Base-by-base conservation (phyloP, 805 yeast genomes). In the Candida bentonensis region DNA sequence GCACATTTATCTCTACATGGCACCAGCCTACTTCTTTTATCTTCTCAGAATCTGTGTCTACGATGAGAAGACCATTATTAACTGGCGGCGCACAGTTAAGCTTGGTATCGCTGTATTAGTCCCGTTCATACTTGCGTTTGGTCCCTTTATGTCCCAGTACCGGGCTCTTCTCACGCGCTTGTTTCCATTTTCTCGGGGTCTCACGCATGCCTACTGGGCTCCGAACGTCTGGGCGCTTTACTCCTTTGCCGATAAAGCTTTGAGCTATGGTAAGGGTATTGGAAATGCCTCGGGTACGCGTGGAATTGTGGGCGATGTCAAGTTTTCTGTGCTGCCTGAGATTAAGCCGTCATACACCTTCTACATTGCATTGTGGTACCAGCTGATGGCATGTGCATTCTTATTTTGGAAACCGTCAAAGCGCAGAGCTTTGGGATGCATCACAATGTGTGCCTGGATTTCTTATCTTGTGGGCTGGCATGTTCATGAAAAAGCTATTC, bases 201-300 rank as follows among this genome's bases (percentile, higher is more conserved):
- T 92, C 28, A 92, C 96, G 3, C 98, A 92, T 63, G 96, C 97
- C 0, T 92, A 92, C 64, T 92, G 98, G 97, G 97, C 98, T 1
- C 97, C 99, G 15, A 92, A 92, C 56, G 67, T 87, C 41, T 92
- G 99, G 99, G 96, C 98, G 0, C 53, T 89, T 7, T 92, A 92
- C 62, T 83, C 96, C 1, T 81, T 84, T 51, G 48, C 71, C 13
- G 99, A 92, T 61, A 70, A 94, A 46, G 56, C 79, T 0, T 66
- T 87, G n/a, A 57, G 60, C 5, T 25, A 55, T 15, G 44, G 49
- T 2, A 42, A 46, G 30, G 48, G 63, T 23, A 49, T 63, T 22
- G 47, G 57, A 13, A 56, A 68, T 0, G 53, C 62, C 15, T 65
- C 73, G 3, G 73, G 74, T 20, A 88, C 96, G 0, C 74, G 86